phyloP scores from a whole-genome alignment of 2,329 filamentous ascomycete species.

The Cladophialophora bantiana region DNA sequence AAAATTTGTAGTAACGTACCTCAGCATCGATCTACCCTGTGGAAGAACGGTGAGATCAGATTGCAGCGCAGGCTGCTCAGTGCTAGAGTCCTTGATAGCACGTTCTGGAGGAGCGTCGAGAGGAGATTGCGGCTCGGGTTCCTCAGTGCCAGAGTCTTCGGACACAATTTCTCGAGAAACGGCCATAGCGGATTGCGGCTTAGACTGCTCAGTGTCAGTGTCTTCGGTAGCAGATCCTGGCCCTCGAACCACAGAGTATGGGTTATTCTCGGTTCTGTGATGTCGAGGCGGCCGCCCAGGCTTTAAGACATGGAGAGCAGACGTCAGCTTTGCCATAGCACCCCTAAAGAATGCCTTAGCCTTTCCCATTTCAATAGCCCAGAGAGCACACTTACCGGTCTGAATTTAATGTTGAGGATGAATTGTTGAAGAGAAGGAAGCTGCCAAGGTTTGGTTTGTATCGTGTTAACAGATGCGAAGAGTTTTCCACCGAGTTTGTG shows the following conservation, averaged over 20 bases:
- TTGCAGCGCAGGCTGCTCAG: not conserved
- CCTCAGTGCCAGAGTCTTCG: too few species aligned
- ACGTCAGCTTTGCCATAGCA: not conserved
- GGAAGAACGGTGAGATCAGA: not conserved
- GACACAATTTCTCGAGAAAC: too few species aligned
- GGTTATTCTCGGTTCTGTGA: not conserved
- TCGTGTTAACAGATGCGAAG: not conserved
- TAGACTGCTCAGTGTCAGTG: too few species aligned
- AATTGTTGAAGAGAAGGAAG: not conserved
- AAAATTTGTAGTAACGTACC: conserved; percentile 11
- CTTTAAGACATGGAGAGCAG: not conserved
- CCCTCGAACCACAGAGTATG: not conserved
- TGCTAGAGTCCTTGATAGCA: not conserved
- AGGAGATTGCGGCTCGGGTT: too few species aligned
- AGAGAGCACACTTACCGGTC: not conserved
- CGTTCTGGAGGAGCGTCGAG: not conserved
- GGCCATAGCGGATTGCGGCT: too few species aligned
- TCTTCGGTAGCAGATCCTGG: not conserved
- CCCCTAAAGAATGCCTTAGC: not conserved
- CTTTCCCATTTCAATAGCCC: not conserved
- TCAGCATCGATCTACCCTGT: conserved; percentile 1
- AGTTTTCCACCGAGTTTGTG: not conserved
- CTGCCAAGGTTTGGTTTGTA: not conserved
- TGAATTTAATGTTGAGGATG: not conserved
- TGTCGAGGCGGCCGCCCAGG: not conserved